A percentile compares a stretch with the other conserved stretches of the same genome.
Evolutionary conservation across 306 rosid genomes (phyloP).

Genomic region (Mimosa bimucronata): DNA sequence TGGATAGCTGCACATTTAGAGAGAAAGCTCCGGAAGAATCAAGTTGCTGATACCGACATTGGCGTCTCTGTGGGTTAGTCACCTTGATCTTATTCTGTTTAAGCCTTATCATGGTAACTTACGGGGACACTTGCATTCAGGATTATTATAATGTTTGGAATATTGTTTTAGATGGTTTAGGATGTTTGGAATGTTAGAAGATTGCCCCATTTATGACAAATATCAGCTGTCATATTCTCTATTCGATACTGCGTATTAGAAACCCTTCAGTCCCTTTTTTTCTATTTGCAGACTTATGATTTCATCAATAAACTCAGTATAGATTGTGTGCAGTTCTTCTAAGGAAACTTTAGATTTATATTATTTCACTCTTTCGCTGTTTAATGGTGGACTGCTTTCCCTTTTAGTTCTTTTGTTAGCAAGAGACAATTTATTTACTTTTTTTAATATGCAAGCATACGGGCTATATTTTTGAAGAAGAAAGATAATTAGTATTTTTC

Average conservation of each 20-base stretch:
- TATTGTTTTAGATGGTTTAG: not conserved
- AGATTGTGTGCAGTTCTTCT: not conserved
- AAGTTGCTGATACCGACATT: conserved; percentile 98
- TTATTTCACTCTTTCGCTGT: not conserved
- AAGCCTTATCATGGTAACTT: not conserved
- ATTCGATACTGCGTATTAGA: not conserved
- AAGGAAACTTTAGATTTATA: not conserved
- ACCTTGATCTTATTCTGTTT: conserved; percentile 5
- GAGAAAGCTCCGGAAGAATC: conserved; percentile 97
- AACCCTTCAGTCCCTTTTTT: not conserved
- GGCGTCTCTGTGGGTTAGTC: conserved; percentile 97
- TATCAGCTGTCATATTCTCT: not conserved
- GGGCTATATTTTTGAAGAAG: not conserved
- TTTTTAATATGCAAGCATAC: not conserved
- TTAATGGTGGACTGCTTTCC: not conserved
- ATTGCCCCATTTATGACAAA: not conserved
- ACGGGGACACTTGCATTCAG: not conserved
- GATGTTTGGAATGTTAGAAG: conserved; percentile 1
- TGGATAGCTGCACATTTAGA: conserved; percentile 99
- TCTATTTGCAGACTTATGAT: not conserved
- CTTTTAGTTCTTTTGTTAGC: not conserved
- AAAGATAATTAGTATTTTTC: not conserved
- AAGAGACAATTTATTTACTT: not conserved
- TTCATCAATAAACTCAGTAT: not conserved
- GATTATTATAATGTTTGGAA: conserved; percentile 4